Conservation (phyloP, 2,329 filamentous ascomycete genomes). For the Sphaceloma murrayae region DNA sequence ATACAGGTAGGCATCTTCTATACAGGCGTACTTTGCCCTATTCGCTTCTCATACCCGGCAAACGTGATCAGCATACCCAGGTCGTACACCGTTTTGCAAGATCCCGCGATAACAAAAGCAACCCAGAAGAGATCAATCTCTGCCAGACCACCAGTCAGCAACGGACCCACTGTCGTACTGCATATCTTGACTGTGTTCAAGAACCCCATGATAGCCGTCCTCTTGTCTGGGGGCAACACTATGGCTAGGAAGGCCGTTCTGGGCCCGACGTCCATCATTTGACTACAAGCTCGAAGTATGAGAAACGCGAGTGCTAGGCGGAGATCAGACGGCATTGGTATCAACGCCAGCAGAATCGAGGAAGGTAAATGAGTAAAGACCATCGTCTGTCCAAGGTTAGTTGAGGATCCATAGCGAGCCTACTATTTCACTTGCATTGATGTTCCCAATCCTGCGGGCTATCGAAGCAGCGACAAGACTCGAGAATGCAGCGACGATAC, state of each 20-base stretch:
- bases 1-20: too few relatives aligned
- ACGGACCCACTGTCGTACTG: constrained; percentile 51
- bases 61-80: constrained; percentile 27
- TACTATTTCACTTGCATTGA: not conserved
- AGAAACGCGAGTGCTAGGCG: constrained; percentile 51
- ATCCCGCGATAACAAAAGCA: constrained; percentile 53
- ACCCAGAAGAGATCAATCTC: constrained; percentile 49
- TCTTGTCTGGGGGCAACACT: constrained; percentile 53
- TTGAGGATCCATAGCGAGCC: not conserved
- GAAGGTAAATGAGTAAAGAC: constrained; percentile 55
- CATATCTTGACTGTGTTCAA: constrained; percentile 61
- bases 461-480: constrained; percentile 17
- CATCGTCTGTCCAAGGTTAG: constrained; percentile 37
- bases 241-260: constrained; percentile 60
- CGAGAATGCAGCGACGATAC: constrained; percentile 16
- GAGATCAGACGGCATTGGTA: constrained; percentile 48
- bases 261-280: constrained; percentile 63
- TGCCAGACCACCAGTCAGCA: constrained; percentile 55
- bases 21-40: too few relatives aligned
- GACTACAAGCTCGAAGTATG: constrained; percentile 51
- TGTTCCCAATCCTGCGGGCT: constrained; percentile 16
- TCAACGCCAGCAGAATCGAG: constrained; percentile 50
- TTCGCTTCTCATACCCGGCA: constrained; percentile 14
- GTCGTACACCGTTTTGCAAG: constrained; percentile 47
- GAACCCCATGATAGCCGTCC: constrained; percentile 62